phyloP scores from a whole-genome alignment of 306 rosid species.

The Trichosanthes cucumerina region DNA sequence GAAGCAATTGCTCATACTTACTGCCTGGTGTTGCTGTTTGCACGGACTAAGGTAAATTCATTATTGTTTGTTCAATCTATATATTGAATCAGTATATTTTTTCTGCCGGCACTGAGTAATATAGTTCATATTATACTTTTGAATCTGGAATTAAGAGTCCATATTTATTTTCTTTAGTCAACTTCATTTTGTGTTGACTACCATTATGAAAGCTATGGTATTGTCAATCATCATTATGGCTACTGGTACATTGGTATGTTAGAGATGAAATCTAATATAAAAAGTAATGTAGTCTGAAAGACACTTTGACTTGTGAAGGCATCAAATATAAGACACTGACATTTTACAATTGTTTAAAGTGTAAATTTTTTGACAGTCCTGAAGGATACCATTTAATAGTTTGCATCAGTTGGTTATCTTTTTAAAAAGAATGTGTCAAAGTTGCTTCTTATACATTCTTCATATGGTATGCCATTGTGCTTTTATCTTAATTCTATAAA shows the following conservation, averaged over 20 bases:
- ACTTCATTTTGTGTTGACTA: background rate
- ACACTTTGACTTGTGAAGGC: background rate
- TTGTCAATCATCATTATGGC: background rate
- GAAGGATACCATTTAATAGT: background rate
- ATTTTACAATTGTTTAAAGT: background rate
- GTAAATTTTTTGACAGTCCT: background rate
- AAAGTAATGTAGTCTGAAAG: background rate
- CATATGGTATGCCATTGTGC: background rate
- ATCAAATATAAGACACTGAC: background rate
- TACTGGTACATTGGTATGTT: background rate
- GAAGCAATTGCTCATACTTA: conserved; percentile 71
- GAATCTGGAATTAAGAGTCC: background rate
- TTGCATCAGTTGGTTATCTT: background rate
- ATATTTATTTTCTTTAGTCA: background rate
- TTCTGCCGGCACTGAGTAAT: background rate
- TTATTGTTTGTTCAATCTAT: conserved; percentile 9
- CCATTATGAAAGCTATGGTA: background rate
- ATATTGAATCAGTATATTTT: background rate
- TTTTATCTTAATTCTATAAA: background rate
- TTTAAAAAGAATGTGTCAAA: background rate
- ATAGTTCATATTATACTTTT: background rate
- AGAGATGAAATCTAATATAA: background rate
- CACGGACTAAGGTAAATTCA: conserved; percentile 49
- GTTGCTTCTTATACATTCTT: background rate
- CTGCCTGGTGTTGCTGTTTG: conserved; percentile 55